Base-by-base conservation (phyloP, 495 filamentous ascomycete species). In the Neurospora sp. region DNA sequence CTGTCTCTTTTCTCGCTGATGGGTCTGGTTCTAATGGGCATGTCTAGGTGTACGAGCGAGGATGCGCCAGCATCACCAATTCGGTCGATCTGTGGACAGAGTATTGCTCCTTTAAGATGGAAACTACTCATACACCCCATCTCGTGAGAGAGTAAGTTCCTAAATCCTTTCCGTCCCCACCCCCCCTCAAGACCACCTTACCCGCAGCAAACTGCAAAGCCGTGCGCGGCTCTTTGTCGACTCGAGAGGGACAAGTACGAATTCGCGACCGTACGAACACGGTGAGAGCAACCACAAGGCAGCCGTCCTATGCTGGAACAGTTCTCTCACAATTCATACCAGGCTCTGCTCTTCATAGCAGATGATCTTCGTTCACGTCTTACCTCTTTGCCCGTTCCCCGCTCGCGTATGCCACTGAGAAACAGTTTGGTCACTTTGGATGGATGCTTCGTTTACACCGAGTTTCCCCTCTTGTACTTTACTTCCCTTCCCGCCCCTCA, bases 121-220 rank as follows among this genome's bases (percentile, higher is more conserved):
- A 98, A 75, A 98, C 96, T 68, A 95, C 91, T 76, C 96, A 99
- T 85, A 94, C 96, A 76, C 86, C 92, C 72, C 92, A 97, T 78
- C 88, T 95, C 81, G 97, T 98, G 84, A 91, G 96, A 97, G 96
- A 98, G 96, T 99, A 97, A 98, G 96, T 98, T 83, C 78, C 83
- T 78, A 81, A 83, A 85, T 83, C 81, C 82, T 91, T 93, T 92
- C 87, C 88, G 91, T 90, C 88, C 89, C 88, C 71, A 27, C 44
- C 74, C 75, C 44, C 53, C 27, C 53, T 65, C 85, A 85, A 87
- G 85, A 88, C 86, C 81, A 78, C 75, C 76, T 80, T 81, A 77
- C 78, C 74, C 79, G 74, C 81, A 84, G 81, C 76, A 79, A 78
- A 73, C 76, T 79, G 74, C 79, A 72, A 73, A 72, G 75, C 70